phyloP scores from a whole-genome alignment of 768 basidiomycete species.

The Amanita thiersii region DNA sequence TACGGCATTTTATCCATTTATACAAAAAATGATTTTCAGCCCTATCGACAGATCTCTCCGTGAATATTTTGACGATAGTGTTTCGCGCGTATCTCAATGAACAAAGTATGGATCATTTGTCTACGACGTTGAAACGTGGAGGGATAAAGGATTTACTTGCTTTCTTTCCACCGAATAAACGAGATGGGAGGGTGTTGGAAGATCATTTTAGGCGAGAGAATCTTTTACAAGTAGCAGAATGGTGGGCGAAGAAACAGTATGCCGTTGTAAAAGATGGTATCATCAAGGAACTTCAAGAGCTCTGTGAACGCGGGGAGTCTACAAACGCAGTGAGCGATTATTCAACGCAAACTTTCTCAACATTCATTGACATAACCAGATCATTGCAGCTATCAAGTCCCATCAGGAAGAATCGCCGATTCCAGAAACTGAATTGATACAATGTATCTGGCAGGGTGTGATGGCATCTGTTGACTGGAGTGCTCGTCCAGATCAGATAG shows the following conservation, averaged over 20 bases:
- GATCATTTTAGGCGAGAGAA: slow-evolving; percentile 81
- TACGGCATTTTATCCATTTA: slow-evolving; percentile 19
- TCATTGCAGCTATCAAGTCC: slow-evolving; percentile 63
- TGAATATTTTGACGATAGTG: slow-evolving; percentile 68
- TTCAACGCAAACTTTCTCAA: slow-evolving; percentile 2
- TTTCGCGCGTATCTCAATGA: slow-evolving; percentile 76
- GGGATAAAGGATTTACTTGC: slow-evolving; percentile 78
- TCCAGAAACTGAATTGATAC: slow-evolving; percentile 76
- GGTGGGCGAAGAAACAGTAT: slow-evolving; percentile 89
- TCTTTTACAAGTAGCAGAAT: slow-evolving; percentile 77
- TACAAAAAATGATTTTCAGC: slow-evolving; percentile 5
- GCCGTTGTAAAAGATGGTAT: slow-evolving; percentile 76
- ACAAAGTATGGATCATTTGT: slow-evolving; percentile 87
- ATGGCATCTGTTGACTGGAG: slow-evolving; percentile 86
- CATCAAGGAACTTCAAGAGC: slow-evolving; percentile 56
- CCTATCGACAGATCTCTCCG: slow-evolving; percentile 53
- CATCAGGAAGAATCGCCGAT: slow-evolving; percentile 76
- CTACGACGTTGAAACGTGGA: slow-evolving; percentile 71
- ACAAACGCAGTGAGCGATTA: slow-evolving; percentile 50
- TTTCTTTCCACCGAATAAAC: slow-evolving; percentile 85
- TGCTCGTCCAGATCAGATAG: slow-evolving; percentile 87
- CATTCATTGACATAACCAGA: slow-evolving; percentile 34
- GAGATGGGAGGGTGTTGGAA: slow-evolving; percentile 66
- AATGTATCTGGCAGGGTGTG: slow-evolving; percentile 89
- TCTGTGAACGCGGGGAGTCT: slow-evolving; percentile 63